Conservation (phyloP, 2,329 filamentous ascomycete species). For the Colletotrichum horii region DNA sequence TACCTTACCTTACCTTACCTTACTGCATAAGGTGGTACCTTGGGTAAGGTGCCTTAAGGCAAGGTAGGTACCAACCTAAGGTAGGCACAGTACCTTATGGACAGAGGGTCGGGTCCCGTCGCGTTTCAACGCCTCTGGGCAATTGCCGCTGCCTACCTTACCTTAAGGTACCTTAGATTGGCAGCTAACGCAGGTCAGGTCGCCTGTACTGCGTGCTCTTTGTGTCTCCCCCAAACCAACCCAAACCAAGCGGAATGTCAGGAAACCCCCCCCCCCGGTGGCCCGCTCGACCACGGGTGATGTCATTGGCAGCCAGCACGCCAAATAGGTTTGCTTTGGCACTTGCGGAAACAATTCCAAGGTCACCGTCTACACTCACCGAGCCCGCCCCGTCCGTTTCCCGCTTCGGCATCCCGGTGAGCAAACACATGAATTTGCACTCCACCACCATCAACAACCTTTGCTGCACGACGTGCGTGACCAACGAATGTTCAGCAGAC, state of each 20-base stretch:
- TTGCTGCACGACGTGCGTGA: neutral
- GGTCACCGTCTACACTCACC: slow-evolving; percentile 4
- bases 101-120: no score
- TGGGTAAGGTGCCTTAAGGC: no score
- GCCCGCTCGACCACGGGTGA: neutral
- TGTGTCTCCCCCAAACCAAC: no score
- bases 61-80: neutral
- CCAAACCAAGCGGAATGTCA: neutral
- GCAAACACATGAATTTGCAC: neutral
- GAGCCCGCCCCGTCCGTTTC: neutral
- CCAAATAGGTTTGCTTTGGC: neutral
- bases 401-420: neutral
- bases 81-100: no score
- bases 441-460: neutral
- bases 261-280: neutral
- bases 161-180: no score
- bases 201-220: no score
- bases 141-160: no score
- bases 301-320: slow-evolving; percentile 1
- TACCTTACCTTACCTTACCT: no score
- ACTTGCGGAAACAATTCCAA: neutral
- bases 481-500: neutral
- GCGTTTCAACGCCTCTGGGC: neutral
- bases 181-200: neutral
- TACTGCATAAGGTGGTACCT: no score